Evolutionary conservation across 305 asterid species (phyloP).

Genomic region (Caryopteris hybrid): DNA sequence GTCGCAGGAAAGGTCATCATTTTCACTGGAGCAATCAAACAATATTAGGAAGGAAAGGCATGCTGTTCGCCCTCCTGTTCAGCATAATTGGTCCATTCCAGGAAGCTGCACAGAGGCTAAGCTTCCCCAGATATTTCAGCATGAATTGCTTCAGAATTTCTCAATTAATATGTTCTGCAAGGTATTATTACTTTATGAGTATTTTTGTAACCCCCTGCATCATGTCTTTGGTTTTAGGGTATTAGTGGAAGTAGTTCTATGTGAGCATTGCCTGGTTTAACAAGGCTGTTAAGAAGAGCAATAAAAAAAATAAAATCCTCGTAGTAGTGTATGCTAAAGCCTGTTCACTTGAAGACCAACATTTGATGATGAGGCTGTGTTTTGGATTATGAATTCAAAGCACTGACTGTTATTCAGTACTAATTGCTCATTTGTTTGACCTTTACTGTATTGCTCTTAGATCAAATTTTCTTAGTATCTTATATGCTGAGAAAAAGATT

Average conservation of each 20-base stretch:
- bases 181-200: slow-evolving; percentile 32
- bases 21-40: slow-evolving; percentile 59
- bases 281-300: not conserved
- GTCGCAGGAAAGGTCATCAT: slow-evolving; percentile 65
- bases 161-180: slow-evolving; percentile 95
- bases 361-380: not conserved
- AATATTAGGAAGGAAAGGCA: slow-evolving; percentile 73
- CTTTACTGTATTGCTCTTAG: not conserved
- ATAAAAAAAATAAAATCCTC: too few species aligned
- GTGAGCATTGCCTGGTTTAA: slow-evolving; percentile 1
- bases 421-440: not conserved
- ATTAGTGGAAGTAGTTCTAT: slow-evolving; percentile 2
- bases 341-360: not conserved
- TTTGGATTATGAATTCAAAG: not conserved
- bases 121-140: slow-evolving; percentile 93
- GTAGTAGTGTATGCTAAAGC: not conserved
- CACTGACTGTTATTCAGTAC: not conserved
- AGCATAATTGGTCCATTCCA: slow-evolving; percentile 94
- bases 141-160: slow-evolving; percentile 96
- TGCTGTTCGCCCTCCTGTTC: slow-evolving; percentile 96
- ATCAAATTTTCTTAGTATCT: not conserved
- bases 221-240: slow-evolving; percentile 8
- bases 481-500: not conserved
- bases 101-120: slow-evolving; percentile 44
- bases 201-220: not conserved